Base-by-base conservation (phyloP, 2,329 filamentous ascomycete genomes). In the Nigrospora sphaerica region DNA sequence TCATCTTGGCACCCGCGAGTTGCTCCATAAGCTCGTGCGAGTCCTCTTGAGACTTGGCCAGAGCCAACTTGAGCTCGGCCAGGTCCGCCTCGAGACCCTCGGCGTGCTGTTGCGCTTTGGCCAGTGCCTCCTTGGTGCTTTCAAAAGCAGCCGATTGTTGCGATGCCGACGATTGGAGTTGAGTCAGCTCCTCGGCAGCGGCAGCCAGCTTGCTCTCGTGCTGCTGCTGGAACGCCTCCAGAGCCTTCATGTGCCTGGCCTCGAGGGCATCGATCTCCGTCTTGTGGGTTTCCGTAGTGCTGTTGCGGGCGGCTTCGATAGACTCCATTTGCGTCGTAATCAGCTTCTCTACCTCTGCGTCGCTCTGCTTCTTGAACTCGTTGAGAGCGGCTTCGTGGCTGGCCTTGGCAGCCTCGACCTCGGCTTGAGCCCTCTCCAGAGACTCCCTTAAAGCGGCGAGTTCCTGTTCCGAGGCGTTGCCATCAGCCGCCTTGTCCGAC, bases 1-100 rank as follows among this genome's bases (percentile, higher is more conserved):
- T 74, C 67, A 81, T 79, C 68, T 81, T 81, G 52, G 77, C 76
- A 42, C 74, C 68, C 2, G 75, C 78, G 37, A 82, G 73, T 54
- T 75, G 70, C 54, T 74, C 73, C 46, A 72, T 70, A 51, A 81
- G 61, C 19, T 72, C 67, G 51, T 72, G 69, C 32, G 69, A 59
- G 53, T 81, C 78, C 28, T 66, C 62, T 51, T 76, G 65, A 3
- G 68, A 60, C 57, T 73, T 72, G 44, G 59, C 62, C 14, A 78
- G 62, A 46, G 53, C 56, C 34, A 54, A 51, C 52, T 73, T 68
- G 23, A 58, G 52, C 12, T 62, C 53, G 2, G 54, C 57, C 28
- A 70, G 55, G 19, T 71, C 59, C 9, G 54, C 55, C 45, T 72
- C 62, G 12, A 69, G 49, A 17, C 46, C 47, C 31, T 53, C 46